Base-by-base conservation (phyloP, 305 asterid genomes). In the Fraxinus xanthoxyloides region DNA sequence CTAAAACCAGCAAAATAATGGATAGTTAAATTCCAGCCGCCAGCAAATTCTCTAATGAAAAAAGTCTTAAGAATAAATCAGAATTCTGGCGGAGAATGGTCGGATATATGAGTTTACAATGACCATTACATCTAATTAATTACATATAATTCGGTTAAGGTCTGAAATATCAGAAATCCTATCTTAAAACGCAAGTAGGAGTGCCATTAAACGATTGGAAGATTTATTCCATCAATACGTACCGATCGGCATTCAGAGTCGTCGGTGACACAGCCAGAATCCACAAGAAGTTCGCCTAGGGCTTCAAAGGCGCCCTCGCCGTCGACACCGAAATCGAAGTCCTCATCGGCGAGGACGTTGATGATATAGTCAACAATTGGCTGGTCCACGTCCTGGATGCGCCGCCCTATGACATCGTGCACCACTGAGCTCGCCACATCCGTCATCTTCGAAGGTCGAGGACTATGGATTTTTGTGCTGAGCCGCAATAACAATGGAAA, bases 291-390 rank as follows among this genome's bases (percentile, higher is more conserved):
- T 31, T 96, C 99, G 17, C 98, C 97, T 10, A 96, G 92, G 67
- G 97, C 95, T 48, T 94, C 97, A 72, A 93, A 92, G 82, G 92
- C 93, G 85, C 98, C 98, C 85, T 96, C 97, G 24, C 99, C 99
- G 24, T 94, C 98, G 82, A 51, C 61, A 59, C 98, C 99, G 84
- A 96, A 93, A 89, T 96, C 99, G 85, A 96, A 96, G 85, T 96
- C 99, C 80, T 94, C 99, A 80, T 96, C 99, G 48, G 99, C 98
- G 56, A 96, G 91, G 84, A 96, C 99, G 75, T 94, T 94, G 91
- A 96, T 51, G 77, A 96, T 91, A 73, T 96, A 96, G 83, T 96
- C 98, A n/a, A 93, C 93, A 34, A 96, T 96, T 5, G 99, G 99
- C 84, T 91, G 87, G 88, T 96, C 99, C 19, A 96, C 90, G 65